Conservation (phyloP, 441 rosid genomes). For the Kokia cookei region DNA sequence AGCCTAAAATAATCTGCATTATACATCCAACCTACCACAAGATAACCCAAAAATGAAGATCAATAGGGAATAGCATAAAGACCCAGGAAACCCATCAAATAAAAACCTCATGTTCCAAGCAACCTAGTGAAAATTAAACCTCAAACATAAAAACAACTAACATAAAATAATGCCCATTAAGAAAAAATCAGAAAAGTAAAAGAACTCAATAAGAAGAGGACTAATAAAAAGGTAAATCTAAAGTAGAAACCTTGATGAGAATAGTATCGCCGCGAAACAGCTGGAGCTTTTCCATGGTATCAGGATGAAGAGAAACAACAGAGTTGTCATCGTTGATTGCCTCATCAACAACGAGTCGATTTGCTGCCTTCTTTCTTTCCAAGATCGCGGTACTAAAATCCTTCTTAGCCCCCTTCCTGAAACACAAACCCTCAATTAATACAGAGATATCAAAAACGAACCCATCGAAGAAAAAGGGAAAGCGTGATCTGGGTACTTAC, state of each 20-base stretch:
- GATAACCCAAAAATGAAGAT: background rate
- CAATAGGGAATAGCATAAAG: background rate
- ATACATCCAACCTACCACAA: background rate
- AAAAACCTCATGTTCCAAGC: background rate
- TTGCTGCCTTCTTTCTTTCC: conserved; percentile 84
- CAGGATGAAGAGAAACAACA: conserved; percentile 66
- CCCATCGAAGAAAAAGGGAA: conserved; percentile 7
- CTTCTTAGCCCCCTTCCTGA: conserved; percentile 68
- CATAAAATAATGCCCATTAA: background rate
- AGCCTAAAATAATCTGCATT: background rate
- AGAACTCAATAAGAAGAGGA: background rate
- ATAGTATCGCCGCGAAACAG: conserved; percentile 86
- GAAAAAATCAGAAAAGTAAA: background rate
- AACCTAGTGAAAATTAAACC: background rate
- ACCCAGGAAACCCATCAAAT: background rate
- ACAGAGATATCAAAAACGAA: background rate
- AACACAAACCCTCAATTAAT: conserved; percentile 10
- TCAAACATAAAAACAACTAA: conserved; percentile 1
- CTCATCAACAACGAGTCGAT: conserved; percentile 86
- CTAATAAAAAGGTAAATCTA: background rate
- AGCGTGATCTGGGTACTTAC: conserved; percentile 50
- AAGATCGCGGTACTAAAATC: conserved; percentile 87
- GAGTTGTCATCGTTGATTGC: conserved; percentile 85
- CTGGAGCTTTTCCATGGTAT: conserved; percentile 95
- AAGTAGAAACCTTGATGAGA: conserved; percentile 56